Percentiles rank a stretch among this genome's conserved stretches.
These are phyloP conservation scores for Heracleum sosnowskyi DNA, from an alignment of 129 eudicot genomes.

Conservation along the genomic window DNA sequence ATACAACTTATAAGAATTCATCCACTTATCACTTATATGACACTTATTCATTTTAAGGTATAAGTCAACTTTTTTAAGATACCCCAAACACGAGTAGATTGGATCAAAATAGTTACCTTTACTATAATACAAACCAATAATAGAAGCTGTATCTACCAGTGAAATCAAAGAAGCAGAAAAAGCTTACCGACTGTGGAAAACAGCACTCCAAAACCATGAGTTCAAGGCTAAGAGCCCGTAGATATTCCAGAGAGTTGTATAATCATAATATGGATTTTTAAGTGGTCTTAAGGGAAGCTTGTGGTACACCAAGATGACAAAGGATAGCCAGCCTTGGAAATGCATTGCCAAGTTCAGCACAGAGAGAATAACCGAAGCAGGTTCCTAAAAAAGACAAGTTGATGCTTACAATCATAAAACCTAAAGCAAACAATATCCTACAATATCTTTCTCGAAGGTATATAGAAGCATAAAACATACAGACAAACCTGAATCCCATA, in stretches of 20 bases:
- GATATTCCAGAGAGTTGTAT: conserved; percentile 57
- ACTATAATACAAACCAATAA: not conserved
- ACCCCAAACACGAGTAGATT: too few species aligned
- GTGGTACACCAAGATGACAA: conserved; percentile 45
- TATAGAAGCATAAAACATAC: not conserved
- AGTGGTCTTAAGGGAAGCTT: conserved; percentile 59
- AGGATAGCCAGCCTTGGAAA: conserved; percentile 84
- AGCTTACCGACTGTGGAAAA: conserved; percentile 74
- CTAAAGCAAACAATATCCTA: conserved; percentile 5
- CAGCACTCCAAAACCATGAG: conserved; percentile 87
- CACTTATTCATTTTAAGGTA: too few species aligned
- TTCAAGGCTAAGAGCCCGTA: conserved; percentile 65
- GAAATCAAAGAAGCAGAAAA: not conserved
- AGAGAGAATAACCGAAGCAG: conserved; percentile 76
- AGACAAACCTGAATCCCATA: conserved; percentile 77
- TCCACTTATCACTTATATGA: too few species aligned
- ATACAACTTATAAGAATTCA: too few species aligned
- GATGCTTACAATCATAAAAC: conserved; percentile 2
- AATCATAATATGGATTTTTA: conserved; percentile 61
- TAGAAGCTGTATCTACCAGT: not conserved
- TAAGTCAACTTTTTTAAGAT: too few species aligned
- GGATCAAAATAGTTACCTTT: not conserved
- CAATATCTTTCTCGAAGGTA: not conserved
- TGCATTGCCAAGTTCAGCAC: conserved; percentile 76
- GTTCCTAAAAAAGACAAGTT: conserved; percentile 49